Conservation (phyloP, 2,329 filamentous ascomycete genomes). For the Penicillium vulpinum region DNA sequence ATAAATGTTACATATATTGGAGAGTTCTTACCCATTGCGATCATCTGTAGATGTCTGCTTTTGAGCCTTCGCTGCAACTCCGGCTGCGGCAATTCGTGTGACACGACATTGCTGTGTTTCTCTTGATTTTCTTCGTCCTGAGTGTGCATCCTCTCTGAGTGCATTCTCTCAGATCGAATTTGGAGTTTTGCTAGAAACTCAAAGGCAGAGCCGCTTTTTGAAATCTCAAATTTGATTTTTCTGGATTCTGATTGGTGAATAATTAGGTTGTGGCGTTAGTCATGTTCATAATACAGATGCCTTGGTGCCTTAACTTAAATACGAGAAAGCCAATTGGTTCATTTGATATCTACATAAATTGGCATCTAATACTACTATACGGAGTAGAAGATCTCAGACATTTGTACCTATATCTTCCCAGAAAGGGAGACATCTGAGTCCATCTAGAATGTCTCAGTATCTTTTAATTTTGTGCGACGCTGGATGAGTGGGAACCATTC, state of each 20-base stretch:
- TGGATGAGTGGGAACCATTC: not conserved
- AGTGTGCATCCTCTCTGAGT: not conserved
- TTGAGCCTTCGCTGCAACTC: conserved; percentile 8
- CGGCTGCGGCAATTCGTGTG: not conserved
- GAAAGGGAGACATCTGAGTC: not conserved
- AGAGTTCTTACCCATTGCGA: conserved; percentile 7
- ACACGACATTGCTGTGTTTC: conserved; percentile 2
- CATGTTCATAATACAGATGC: no score
- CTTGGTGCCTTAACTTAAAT: not conserved
- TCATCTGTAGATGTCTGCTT: conserved; percentile 12
- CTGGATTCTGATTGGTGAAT: not conserved
- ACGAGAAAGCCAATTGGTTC: not conserved
- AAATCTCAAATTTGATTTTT: not conserved
- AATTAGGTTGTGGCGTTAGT: no score
- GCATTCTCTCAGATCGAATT: not conserved
- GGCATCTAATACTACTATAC: not conserved
- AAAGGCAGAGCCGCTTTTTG: not conserved
- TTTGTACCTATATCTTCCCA: no score
- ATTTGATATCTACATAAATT: not conserved
- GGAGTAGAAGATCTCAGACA: not conserved
- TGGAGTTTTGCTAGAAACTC: not conserved
- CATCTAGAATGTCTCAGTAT: not conserved
- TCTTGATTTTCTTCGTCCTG: conserved; percentile 1
- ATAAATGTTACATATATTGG: not conserved
- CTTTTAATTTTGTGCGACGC: not conserved